Conservation (phyloP, 495 filamentous ascomycete genomes). For the Neurospora tetrasperma region DNA sequence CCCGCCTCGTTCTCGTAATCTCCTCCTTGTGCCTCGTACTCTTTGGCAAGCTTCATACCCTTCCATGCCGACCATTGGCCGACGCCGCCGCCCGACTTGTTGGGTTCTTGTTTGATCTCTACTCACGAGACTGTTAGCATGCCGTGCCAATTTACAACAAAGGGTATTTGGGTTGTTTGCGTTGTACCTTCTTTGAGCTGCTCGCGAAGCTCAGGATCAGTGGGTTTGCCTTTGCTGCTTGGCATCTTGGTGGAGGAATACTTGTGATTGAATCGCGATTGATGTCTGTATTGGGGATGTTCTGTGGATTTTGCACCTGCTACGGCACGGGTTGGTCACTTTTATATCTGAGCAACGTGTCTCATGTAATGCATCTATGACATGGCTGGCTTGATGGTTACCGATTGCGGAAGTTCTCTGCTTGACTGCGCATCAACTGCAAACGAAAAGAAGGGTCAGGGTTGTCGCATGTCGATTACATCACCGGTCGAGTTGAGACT, state of each 20-base stretch:
- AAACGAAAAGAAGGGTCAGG: not conserved
- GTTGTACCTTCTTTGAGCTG: slow-evolving; percentile 34
- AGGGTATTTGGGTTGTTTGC: not conserved
- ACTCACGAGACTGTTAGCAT: slow-evolving; percentile 6
- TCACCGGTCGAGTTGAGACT: not conserved
- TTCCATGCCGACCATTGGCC: slow-evolving; percentile 51
- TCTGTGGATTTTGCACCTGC: not conserved
- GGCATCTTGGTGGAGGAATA: slow-evolving; percentile 6
- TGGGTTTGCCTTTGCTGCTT: slow-evolving; percentile 41
- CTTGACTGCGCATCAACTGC: not conserved
- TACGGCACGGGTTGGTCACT: not conserved
- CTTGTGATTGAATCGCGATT: not conserved
- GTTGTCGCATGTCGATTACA: not conserved
- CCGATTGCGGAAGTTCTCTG: not conserved
- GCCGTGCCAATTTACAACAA: not conserved
- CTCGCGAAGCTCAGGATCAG: slow-evolving; percentile 42
- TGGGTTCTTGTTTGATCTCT: slow-evolving; percentile 41
- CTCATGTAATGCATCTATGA: not conserved
- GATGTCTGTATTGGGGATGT: not conserved
- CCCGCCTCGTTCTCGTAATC: slow-evolving; percentile 42
- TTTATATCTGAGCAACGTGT: not conserved
- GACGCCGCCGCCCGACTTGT: slow-evolving; percentile 44
- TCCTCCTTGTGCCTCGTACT: slow-evolving; percentile 44
- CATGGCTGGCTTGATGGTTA: not conserved
- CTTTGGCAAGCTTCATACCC: slow-evolving; percentile 43